Conservation (phyloP, 2,329 filamentous ascomycete species). For the Nemania sp. region DNA sequence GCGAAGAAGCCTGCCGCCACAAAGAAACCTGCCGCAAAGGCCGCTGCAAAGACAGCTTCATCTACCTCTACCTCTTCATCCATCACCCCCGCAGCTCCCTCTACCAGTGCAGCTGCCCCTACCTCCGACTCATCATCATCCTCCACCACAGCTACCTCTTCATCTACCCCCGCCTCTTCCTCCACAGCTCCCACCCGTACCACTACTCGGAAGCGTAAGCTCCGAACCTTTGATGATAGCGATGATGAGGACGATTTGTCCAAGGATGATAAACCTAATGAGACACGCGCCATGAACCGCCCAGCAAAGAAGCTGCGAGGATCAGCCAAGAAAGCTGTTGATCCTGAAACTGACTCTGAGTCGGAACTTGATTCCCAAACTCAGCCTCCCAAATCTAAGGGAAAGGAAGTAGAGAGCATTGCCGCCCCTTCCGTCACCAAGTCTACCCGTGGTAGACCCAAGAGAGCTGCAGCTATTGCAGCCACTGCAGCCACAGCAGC, state of each 20-base stretch:
- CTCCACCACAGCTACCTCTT: slow-evolving; percentile 4
- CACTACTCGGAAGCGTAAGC: slow-evolving; percentile 55
- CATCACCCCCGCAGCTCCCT: neutral
- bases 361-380: slow-evolving; percentile 40
- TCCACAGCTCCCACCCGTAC: slow-evolving; percentile 27
- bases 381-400: slow-evolving; percentile 6
- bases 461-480: slow-evolving; percentile 43
- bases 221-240: slow-evolving; percentile 53
- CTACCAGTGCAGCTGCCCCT: neutral
- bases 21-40: slow-evolving; percentile 42
- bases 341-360: slow-evolving; percentile 35
- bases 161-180: no score
- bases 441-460: slow-evolving; percentile 37
- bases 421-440: slow-evolving; percentile 22
- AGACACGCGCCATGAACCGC: slow-evolving; percentile 42
- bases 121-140: neutral
- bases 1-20: slow-evolving; percentile 31
- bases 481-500: slow-evolving; percentile 36
- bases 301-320: slow-evolving; percentile 50
- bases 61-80: slow-evolving; percentile 25
- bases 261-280: slow-evolving; percentile 31
- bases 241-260: slow-evolving; percentile 51
- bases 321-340: slow-evolving; percentile 50
- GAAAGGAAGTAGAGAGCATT: slow-evolving; percentile 3
- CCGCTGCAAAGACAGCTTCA: slow-evolving; percentile 40